These are phyloP conservation scores for Oryza rufipogon DNA, from an alignment of 176 grass and related monocot genomes.

Conservation along the genomic window DNA sequence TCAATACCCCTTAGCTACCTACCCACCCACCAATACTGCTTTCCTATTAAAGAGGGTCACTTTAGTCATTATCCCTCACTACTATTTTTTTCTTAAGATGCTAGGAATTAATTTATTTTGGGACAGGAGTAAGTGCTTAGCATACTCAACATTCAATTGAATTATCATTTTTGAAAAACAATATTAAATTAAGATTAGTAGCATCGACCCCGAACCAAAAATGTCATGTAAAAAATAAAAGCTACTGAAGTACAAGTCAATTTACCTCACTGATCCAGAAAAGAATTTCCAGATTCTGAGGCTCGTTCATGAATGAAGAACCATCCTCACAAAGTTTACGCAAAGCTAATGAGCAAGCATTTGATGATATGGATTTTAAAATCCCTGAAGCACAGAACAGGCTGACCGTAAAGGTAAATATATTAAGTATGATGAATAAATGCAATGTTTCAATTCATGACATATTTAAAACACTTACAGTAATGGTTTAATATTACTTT, in stretches of 20 bases:
- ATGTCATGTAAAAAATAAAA: conserved; percentile 30
- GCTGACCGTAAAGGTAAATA: conserved; percentile 54
- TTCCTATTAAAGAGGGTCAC: no score
- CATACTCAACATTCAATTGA: neutral
- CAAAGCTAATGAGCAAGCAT: conserved; percentile 83
- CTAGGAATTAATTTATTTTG: no score
- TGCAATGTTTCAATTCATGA: conserved; percentile 27
- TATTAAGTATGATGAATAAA: conserved; percentile 27
- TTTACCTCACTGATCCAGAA: conserved; percentile 94
- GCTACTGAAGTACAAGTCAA: conserved; percentile 8
- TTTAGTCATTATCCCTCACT: no score
- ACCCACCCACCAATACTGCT: no score
- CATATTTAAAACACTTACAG: conserved; percentile 66
- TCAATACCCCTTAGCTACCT: no score
- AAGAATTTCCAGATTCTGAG: conserved; percentile 87
- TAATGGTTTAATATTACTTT: conserved; percentile 74
- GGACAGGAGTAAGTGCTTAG: no score
- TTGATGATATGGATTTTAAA: conserved; percentile 72
- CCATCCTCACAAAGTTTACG: conserved; percentile 96
- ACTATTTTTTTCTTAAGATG: no score
- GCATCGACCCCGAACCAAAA: conserved; percentile 1
- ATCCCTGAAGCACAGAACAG: conserved; percentile 94
- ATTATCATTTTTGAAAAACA: neutral
- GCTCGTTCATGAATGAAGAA: conserved; percentile 71
- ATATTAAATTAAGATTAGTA: neutral